Conservation (phyloP, 2,329 filamentous ascomycete species). For the Cryphonectria nitschkei region DNA sequence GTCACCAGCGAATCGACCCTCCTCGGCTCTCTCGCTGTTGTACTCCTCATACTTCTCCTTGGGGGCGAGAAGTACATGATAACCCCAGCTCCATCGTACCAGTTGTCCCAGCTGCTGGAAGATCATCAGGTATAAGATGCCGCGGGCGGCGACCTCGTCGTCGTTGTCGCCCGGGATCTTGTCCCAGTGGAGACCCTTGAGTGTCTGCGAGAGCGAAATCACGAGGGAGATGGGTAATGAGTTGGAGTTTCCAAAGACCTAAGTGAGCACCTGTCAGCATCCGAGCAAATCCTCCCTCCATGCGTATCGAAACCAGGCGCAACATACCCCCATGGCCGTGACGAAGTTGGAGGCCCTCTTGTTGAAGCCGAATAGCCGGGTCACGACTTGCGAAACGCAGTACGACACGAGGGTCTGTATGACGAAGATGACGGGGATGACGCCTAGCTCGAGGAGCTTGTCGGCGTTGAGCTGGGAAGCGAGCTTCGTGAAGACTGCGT, state of each 20-base stretch:
- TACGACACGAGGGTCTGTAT: constrained; percentile 89
- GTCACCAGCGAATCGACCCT: constrained; percentile 62
- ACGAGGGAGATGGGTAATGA: constrained; percentile 96
- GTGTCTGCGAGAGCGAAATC: constrained; percentile 87
- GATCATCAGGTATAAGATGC: constrained; percentile 92
- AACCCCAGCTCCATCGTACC: constrained; percentile 97
- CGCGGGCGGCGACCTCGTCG: constrained; percentile 88
- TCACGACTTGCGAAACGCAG: constrained; percentile 70
- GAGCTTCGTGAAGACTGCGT: constrained; percentile 89
- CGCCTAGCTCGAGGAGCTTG: constrained; percentile 84
- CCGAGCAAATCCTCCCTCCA: neutral
- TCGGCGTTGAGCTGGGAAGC: constrained; percentile 91
- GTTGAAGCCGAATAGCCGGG: constrained; percentile 77
- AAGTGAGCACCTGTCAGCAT: constrained; percentile 25
- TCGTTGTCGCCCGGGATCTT: constrained; percentile 90
- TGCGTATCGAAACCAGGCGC: neutral
- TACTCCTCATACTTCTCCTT: constrained; percentile 73
- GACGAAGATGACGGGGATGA: constrained; percentile 94
- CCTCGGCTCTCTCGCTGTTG: constrained; percentile 55
- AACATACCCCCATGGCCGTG: constrained; percentile 78
- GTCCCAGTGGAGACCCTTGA: constrained; percentile 92
- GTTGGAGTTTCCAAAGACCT: constrained; percentile 97
- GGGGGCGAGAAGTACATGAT: constrained; percentile 89
- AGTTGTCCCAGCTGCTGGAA: constrained; percentile 97
- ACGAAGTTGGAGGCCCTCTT: constrained; percentile 92